phyloP scores from a whole-genome alignment of 495 filamentous ascomycete species.

The Endocarpon pusillum region DNA sequence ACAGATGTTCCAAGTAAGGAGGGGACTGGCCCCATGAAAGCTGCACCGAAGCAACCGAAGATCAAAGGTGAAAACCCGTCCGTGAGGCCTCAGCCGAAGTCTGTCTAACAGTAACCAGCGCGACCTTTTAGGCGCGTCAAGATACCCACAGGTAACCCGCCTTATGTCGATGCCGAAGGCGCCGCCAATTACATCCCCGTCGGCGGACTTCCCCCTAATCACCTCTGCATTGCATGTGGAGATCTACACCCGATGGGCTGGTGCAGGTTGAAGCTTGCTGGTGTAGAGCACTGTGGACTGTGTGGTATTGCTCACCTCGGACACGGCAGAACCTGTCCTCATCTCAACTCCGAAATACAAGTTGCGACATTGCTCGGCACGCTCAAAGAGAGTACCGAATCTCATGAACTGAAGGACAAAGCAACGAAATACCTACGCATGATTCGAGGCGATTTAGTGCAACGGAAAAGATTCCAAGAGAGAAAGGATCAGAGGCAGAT shows the following conservation, averaged over 20 bases:
- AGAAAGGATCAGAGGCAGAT: constrained; percentile 3
- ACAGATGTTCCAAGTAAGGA: too few relatives aligned
- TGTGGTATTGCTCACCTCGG: constrained; percentile 55
- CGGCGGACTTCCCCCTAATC: constrained; percentile 7
- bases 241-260: constrained; percentile 32
- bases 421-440: constrained; percentile 40
- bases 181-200: background rate
- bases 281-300: constrained; percentile 44
- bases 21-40: background rate
- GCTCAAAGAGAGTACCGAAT: constrained; percentile 38
- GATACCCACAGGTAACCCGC: constrained; percentile 8
- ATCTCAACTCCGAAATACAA: constrained; percentile 38
- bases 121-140: constrained; percentile 25
- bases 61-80: constrained; percentile 10
- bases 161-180: constrained; percentile 24
- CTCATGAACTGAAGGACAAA: constrained; percentile 26
- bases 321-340: constrained; percentile 36
- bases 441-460: constrained; percentile 33
- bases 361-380: constrained; percentile 41
- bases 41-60: constrained; percentile 2
- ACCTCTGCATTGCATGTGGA: constrained; percentile 37
- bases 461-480: constrained; percentile 18
- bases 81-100: background rate
- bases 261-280: constrained; percentile 44
- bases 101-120: constrained; percentile 5